A percentile compares a stretch with the other conserved stretches of the same genome.
These are phyloP conservation scores for Zymoseptoria crescenta DNA, from an alignment of 2,329 filamentous ascomycete genomes.

Conservation along the genomic window DNA sequence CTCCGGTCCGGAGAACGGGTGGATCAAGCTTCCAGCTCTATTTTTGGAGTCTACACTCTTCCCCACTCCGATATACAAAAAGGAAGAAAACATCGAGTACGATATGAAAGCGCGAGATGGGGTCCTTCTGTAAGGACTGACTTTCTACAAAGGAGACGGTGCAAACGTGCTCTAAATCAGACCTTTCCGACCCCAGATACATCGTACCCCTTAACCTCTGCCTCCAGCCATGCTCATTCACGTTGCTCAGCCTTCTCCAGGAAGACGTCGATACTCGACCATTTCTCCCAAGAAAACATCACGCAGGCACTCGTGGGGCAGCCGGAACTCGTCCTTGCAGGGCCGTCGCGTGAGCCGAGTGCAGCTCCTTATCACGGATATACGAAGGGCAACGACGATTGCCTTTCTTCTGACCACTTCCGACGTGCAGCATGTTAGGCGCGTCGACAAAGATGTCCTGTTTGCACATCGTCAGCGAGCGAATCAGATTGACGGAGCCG, in stretches of 20 bases:
- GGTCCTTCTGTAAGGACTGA: too few species aligned
- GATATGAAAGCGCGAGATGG: too few species aligned
- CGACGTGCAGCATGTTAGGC: not conserved
- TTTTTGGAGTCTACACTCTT: too few species aligned
- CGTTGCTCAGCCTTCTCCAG: too few species aligned
- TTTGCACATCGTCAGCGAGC: not conserved
- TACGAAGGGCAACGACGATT: not conserved
- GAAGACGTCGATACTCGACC: not conserved
- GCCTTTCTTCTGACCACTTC: not conserved
- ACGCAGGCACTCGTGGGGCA: not conserved
- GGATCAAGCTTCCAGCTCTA: not conserved
- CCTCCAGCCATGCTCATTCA: too few species aligned
- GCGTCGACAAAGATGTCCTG: not conserved
- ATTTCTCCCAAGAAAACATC: not conserved
- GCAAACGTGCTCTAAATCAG: too few species aligned
- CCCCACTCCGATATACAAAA: too few species aligned
- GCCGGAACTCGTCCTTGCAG: not conserved
- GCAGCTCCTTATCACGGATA: not conserved
- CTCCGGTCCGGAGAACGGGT: not conserved
- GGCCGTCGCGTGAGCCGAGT: not conserved
- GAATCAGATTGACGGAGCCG: not conserved
- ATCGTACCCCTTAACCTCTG: too few species aligned
- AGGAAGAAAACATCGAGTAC: too few species aligned
- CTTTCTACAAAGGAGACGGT: too few species aligned
- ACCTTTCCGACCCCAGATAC: too few species aligned